Conservation (phyloP, 2,329 filamentous ascomycete genomes). For the Stemphylium vesicarium region DNA sequence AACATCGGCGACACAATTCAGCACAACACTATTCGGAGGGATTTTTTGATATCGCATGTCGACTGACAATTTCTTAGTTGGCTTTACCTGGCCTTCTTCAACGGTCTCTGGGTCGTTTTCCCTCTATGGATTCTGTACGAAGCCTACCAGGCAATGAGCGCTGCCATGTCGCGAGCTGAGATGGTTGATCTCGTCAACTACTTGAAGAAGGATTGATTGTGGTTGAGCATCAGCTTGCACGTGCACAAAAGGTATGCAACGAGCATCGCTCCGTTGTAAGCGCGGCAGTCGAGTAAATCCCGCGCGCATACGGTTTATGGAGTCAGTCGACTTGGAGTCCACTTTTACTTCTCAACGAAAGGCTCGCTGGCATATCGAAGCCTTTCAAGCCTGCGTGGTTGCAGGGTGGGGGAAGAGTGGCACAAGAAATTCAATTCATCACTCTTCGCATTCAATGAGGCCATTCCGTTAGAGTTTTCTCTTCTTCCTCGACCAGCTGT, state of each 20-base stretch:
- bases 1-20: background rate
- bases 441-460: no score
- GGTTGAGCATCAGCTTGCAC: background rate
- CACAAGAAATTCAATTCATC: no score
- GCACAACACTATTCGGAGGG: background rate
- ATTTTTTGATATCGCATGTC: background rate
- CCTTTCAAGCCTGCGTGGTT: no score
- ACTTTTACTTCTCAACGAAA: no score
- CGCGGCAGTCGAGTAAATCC: no score
- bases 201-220: conserved; percentile 40
- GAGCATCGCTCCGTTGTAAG: background rate
- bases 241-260: background rate
- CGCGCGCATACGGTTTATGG: no score
- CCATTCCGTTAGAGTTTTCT: no score
- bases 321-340: no score
- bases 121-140: conserved; percentile 64
- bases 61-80: conserved; percentile 48
- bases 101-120: conserved; percentile 67
- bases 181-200: conserved; percentile 49
- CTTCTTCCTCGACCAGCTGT: no score
- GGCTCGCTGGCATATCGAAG: no score
- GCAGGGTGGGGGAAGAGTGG: no score
- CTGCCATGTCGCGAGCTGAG: conserved; percentile 44
- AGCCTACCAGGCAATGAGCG: conserved; percentile 55
- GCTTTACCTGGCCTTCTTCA: conserved; percentile 70